phyloP scores from a whole-genome alignment of 139 green algal genomes.

The Picochlorum sp. region DNA sequence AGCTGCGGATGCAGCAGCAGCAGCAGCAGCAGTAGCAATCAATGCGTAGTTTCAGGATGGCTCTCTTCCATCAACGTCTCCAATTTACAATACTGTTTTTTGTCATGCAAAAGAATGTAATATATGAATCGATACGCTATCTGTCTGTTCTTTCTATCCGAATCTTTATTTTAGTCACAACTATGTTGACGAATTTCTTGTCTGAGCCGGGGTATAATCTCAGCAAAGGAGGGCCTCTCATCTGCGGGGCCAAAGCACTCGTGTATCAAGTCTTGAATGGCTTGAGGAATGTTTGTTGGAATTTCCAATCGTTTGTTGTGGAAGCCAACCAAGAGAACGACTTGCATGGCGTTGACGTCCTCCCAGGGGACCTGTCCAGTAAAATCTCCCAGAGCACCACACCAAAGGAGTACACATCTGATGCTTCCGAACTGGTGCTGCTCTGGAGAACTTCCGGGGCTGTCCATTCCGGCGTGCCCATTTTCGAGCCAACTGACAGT shows the following conservation, averaged over 20 bases:
- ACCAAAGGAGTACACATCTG: constrained; percentile 74
- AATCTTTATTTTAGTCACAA: no score
- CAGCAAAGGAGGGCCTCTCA: constrained; percentile 51
- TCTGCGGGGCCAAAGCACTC: constrained; percentile 51
- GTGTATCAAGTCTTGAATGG: constrained; percentile 47
- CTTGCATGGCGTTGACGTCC: constrained; percentile 74
- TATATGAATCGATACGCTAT: no score
- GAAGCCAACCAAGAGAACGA: constrained; percentile 85
- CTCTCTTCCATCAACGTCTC: no score
- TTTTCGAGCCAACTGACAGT: constrained; percentile 47
- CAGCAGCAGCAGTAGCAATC: neutral
- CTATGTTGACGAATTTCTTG: neutral
- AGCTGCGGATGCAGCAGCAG: constrained; percentile 27
- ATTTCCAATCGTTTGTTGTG: constrained; percentile 56
- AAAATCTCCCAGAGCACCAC: constrained; percentile 90
- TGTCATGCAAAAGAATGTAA: no score
- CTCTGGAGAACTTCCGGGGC: constrained; percentile 63
- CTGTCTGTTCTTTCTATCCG: no score
- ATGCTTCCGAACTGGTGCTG: constrained; percentile 67
- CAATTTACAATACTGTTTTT: neutral
- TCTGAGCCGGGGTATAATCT: constrained; percentile 28
- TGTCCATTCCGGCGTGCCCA: constrained; percentile 91
- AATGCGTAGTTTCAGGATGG: no score
- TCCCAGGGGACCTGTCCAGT: constrained; percentile 78
- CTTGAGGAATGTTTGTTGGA: constrained; percentile 45